Conservation (phyloP, 2,329 filamentous ascomycete species). For the Lasiodiplodia sp. region DNA sequence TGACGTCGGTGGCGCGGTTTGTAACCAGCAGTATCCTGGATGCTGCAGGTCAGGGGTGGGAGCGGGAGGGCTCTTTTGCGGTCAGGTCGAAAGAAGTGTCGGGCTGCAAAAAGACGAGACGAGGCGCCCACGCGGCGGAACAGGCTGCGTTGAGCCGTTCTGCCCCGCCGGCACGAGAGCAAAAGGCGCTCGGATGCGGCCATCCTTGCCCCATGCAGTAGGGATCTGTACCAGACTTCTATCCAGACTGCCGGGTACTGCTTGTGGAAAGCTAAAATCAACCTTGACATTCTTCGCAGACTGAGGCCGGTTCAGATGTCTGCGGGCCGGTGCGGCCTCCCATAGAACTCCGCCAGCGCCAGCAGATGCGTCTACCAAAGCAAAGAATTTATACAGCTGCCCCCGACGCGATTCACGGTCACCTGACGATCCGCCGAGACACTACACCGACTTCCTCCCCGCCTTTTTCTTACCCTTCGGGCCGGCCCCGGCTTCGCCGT, state of each 20-base stretch:
- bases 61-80: constrained; percentile 8
- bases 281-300: constrained; percentile 10
- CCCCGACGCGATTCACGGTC: neutral
- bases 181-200: constrained; percentile 25
- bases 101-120: constrained; percentile 27
- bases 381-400: constrained; percentile 18
- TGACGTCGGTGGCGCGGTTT: constrained; percentile 24
- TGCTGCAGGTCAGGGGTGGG: constrained; percentile 16
- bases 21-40: constrained; percentile 16
- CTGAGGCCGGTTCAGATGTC: constrained; percentile 6
- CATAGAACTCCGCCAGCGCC: constrained; percentile 8
- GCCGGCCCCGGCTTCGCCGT: constrained; percentile 34
- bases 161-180: constrained; percentile 14
- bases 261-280: constrained; percentile 28
- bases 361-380: neutral
- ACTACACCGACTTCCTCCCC: constrained; percentile 29
- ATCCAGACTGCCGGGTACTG: constrained; percentile 26
- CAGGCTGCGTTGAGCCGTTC: constrained; percentile 24
- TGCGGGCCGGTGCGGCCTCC: neutral
- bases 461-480: constrained; percentile 36
- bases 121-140: constrained; percentile 20
- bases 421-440: constrained; percentile 24
- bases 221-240: constrained; percentile 26
- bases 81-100: constrained; percentile 28
- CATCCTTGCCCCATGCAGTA: constrained; percentile 17